A percentile compares a stretch with the other conserved stretches of the same genome.
Conservation (phyloP, 2,329 filamentous ascomycete genomes). For the Trichoderma endophyticum region DNA sequence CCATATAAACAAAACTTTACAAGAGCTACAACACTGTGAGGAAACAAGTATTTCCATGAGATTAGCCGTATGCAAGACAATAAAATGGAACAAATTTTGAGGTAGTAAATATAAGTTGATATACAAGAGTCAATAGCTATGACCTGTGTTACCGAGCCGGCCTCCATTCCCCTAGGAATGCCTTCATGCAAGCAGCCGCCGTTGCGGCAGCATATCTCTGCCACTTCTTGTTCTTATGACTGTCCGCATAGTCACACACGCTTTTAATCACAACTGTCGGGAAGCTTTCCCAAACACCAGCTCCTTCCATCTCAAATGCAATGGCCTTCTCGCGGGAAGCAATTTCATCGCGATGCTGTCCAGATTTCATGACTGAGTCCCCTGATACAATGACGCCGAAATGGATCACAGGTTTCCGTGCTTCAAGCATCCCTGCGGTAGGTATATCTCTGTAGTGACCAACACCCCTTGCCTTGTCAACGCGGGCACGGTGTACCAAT, state of each 20-base stretch:
- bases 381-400: constrained; percentile 38
- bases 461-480: background rate
- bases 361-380: constrained; percentile 39
- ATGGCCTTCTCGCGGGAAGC: constrained; percentile 24
- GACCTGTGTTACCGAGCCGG: background rate
- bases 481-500: background rate
- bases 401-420: constrained; percentile 14
- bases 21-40: background rate
- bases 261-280: constrained; percentile 37
- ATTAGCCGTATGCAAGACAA: background rate
- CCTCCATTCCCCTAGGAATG: constrained; percentile 10
- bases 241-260: constrained; percentile 39
- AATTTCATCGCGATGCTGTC: constrained; percentile 32
- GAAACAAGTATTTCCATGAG: background rate
- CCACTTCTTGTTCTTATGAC: constrained; percentile 37
- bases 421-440: background rate
- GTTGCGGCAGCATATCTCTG: constrained; percentile 23
- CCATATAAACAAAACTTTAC: background rate
- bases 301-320: constrained; percentile 35
- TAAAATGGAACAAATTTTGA: background rate
- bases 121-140: background rate
- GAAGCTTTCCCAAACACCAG: constrained; percentile 28
- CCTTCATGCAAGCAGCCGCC: constrained; percentile 15
- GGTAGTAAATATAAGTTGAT: background rate
- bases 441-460: background rate